phyloP scores from a whole-genome alignment of 208 protist species.

The Trypanosoma boissoni region DNA sequence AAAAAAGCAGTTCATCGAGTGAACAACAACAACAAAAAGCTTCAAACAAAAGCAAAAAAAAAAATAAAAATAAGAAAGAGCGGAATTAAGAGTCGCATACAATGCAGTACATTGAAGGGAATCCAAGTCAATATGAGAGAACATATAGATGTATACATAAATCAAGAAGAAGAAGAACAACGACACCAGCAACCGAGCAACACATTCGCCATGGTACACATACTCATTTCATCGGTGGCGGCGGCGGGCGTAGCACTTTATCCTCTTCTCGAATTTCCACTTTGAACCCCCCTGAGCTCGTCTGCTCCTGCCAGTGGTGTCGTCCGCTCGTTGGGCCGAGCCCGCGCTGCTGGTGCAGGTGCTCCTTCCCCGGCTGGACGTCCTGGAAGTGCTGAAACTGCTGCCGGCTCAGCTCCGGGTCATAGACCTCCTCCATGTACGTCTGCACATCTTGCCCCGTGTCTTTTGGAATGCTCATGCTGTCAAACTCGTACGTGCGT shows the following conservation, averaged over 20 bases:
- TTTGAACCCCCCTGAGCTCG: conserved; percentile 49
- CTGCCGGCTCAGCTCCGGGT: conserved; percentile 76
- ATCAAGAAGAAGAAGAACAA: conserved; percentile 5
- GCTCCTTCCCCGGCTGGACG: conserved; percentile 73
- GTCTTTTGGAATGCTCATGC: conserved; percentile 81
- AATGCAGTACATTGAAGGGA: not conserved
- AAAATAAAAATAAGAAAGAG: not conserved
- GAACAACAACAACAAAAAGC: conserved; percentile 1
- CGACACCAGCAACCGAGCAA: conserved; percentile 1
- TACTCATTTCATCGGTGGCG: conserved; percentile 36
- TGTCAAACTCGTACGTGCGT: conserved; percentile 79
- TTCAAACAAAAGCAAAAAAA: conserved; percentile 5
- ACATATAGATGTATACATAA: conserved; percentile 8
- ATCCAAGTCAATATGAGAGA: not conserved
- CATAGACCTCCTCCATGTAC: conserved; percentile 92
- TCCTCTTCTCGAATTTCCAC: conserved; percentile 81
- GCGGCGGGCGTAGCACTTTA: conserved; percentile 71
- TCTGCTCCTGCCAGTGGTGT: conserved; percentile 73
- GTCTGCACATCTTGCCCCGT: conserved; percentile 90
- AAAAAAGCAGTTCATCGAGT: too few species aligned
- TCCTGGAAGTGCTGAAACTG: conserved; percentile 87
- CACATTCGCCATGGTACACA: not conserved
- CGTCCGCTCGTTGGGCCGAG: conserved; percentile 60
- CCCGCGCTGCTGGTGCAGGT: conserved; percentile 57
- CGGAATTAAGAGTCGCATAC: not conserved